A percentile compares a stretch with the other conserved stretches of the same genome.
Evolutionary conservation across 2,329 filamentous ascomycete genomes (phyloP).

Genomic region (Penicillium occitanis): DNA sequence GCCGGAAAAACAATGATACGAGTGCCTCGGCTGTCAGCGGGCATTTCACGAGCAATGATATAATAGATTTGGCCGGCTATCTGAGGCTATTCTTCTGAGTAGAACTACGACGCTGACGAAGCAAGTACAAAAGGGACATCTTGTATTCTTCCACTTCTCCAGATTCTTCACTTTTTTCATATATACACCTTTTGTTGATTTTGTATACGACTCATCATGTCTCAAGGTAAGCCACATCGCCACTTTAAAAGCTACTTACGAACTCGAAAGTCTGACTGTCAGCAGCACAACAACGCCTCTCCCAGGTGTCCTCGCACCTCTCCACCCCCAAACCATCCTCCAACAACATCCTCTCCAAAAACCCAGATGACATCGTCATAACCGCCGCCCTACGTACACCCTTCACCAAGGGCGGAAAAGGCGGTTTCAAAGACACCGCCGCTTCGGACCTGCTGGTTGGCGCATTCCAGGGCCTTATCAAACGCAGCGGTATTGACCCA

Average conservation of each 20-base stretch:
- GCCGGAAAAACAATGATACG: slow-evolving; percentile 28
- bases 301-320: slow-evolving; percentile 60
- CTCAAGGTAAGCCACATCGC: slow-evolving; percentile 37
- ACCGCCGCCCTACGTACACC: slow-evolving; percentile 89
- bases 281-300: slow-evolving; percentile 58
- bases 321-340: slow-evolving; percentile 26
- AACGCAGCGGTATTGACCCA: slow-evolving; percentile 86
- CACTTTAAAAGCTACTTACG: neutral
- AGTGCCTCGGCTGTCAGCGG: slow-evolving; percentile 33
- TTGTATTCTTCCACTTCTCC: neutral
- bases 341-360: slow-evolving; percentile 43
- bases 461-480: slow-evolving; percentile 76
- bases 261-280: neutral
- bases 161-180: neutral
- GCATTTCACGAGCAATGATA: slow-evolving; percentile 24
- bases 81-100: neutral
- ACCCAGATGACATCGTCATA: slow-evolving; percentile 74
- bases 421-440: slow-evolving; percentile 91
- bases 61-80: slow-evolving; percentile 8
- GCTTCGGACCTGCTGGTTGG: slow-evolving; percentile 82
- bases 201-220: slow-evolving; percentile 32
- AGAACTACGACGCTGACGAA: slow-evolving; percentile 3
- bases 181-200: neutral
- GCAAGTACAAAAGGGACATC: slow-evolving; percentile 21
- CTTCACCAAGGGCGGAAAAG: slow-evolving; percentile 89